These are phyloP conservation scores for Smallanthus sonchifolius DNA, from an alignment of 129 eudicot species.

Conservation along the genomic window DNA sequence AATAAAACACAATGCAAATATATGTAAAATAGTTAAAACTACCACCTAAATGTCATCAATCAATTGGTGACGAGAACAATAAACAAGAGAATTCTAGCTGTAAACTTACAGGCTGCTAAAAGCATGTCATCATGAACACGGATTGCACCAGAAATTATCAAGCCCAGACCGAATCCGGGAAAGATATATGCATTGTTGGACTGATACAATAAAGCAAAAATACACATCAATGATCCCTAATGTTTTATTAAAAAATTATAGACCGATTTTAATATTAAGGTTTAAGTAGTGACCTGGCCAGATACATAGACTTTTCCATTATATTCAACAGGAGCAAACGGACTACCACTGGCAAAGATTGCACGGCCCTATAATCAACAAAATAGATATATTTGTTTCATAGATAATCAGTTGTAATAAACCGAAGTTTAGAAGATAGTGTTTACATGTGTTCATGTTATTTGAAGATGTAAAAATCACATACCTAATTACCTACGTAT, in stretches of 20 bases:
- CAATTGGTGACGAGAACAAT: not conserved
- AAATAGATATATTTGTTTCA: not conserved
- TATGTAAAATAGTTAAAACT: not conserved
- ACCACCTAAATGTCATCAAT: not conserved
- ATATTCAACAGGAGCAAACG: conserved; percentile 83
- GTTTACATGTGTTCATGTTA: not conserved
- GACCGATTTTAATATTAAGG: conserved; percentile 1
- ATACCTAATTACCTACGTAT: not conserved
- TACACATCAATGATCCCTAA: conserved; percentile 21
- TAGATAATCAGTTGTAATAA: not conserved
- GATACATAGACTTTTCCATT: conserved; percentile 63
- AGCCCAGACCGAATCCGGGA: conserved; percentile 95
- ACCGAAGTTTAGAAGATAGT: not conserved
- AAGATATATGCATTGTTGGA: conserved; percentile 96
- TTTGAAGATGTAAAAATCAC: not conserved
- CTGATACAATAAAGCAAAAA: conserved; percentile 30
- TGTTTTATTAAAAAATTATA: not conserved
- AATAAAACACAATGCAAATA: not conserved
- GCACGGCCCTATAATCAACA: conserved; percentile 67
- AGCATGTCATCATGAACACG: conserved; percentile 99
- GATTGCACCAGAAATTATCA: conserved; percentile 93
- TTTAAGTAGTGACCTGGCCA: conserved; percentile 67
- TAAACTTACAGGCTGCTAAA: conserved; percentile 86
- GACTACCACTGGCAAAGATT: conserved; percentile 95
- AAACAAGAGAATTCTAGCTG: not conserved